phyloP scores from a whole-genome alignment of 192 early-diverging fungal species.

The Radiomyces spectabilis region DNA sequence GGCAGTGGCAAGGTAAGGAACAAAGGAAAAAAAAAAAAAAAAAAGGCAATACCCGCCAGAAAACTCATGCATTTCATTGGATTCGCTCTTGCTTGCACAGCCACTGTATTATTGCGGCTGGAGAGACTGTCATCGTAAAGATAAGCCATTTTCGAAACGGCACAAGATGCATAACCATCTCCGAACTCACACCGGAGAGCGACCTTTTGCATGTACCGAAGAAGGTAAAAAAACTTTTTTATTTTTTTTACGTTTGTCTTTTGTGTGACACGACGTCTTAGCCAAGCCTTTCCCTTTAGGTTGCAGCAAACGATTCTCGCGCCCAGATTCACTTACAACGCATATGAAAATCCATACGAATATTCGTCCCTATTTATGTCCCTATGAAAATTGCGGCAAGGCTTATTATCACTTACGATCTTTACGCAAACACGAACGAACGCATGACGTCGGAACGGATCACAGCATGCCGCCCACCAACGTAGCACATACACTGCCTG shows the following conservation, averaged over 20 bases:
- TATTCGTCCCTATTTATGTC: constrained; percentile 42
- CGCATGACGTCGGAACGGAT: no score
- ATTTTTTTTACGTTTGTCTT: background rate
- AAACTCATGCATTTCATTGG: background rate
- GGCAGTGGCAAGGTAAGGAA: constrained; percentile 43
- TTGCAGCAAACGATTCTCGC: constrained; percentile 64
- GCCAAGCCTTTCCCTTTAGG: constrained; percentile 15
- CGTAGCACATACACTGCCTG: no score
- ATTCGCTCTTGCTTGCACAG: constrained; percentile 3
- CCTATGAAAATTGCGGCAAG: constrained; percentile 39
- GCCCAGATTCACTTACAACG: constrained; percentile 59
- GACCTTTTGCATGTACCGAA: constrained; percentile 56
- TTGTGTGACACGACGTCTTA: background rate
- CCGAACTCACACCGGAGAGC: constrained; percentile 67
- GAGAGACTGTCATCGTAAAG: constrained; percentile 37
- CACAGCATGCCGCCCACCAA: no score
- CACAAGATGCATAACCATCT: constrained; percentile 66
- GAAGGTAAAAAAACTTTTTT: constrained; percentile 12
- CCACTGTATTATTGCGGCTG: constrained; percentile 39
- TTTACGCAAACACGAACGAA: constrained; percentile 51
- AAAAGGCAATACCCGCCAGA: background rate
- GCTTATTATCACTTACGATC: constrained; percentile 55
- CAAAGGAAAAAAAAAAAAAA: background rate
- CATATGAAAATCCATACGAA: constrained; percentile 57
- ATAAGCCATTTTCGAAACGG: constrained; percentile 61